Evolutionary conservation across 2,329 filamentous ascomycete species (phyloP), one percentile per base, ranked within the genome.

Genomic region (Fusarium paranaense): DNA sequence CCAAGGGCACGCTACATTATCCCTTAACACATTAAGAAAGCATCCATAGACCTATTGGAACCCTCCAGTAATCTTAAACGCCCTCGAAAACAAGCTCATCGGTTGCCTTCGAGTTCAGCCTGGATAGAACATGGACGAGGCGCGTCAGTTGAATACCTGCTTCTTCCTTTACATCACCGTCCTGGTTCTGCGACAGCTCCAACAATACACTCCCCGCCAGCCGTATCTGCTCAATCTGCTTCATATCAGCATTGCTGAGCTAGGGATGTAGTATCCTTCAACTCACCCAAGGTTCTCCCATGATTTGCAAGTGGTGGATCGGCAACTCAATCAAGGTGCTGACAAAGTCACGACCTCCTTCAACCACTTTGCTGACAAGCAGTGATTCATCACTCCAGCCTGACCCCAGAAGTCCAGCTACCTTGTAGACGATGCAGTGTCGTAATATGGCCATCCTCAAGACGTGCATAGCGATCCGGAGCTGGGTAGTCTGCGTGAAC

Each of bases 221-320:
- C 6, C 47, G 25, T 52, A n/a, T 52, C 47, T 52, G 47, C 16
- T 52, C 47, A 1, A 52, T 30, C 45, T 7, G 7, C 3, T 16
- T 16, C 11, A 5, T 22, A 2, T 32, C 18, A 20, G 30, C 6
- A 33, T 56, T 33, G 2, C 8, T 20, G 27, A 32, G 3, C 5
- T 10, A 33, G 2, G 1, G 14, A 22, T 18, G 0, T 10, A 3
- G 20, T 14, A 56, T 9, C 0, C 33, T n/a, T 32, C 1, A 22
- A 33, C 50, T 56, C 13, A 33, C 7, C 30, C 52, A 35, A 22
- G 30, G 52, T 3, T 32, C 52, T 56, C 52, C 52, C 52, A 33
- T 56, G 25, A n/a, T 40, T 2, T 38, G 35, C 37, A 59, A 32
- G 11, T 52, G 47, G 6, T 52, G 27, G 1, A 52, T 5, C 18